Evolutionary conservation across 1,284 basidiomycete species (phyloP).

Genomic region (Kwoniella shivajii): DNA sequence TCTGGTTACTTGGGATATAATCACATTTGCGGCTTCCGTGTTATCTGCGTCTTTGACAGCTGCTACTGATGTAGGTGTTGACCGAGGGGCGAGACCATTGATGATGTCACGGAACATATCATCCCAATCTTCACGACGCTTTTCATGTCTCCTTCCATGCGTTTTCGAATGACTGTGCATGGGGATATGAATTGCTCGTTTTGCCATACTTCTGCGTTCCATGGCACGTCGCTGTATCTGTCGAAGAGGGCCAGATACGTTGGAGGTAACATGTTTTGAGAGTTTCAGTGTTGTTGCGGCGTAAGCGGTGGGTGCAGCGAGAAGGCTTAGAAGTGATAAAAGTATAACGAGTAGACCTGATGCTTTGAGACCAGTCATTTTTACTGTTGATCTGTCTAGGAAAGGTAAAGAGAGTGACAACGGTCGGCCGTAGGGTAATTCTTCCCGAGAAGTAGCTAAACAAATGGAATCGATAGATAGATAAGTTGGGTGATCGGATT

Average conservation of each 20-base stretch:
- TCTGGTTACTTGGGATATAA: slow-evolving; percentile 3
- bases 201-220: neutral
- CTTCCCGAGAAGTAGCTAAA: too few species aligned
- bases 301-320: neutral
- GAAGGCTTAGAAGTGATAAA: neutral
- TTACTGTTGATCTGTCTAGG: neutral
- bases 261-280: slow-evolving; percentile 1
- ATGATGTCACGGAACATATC: neutral
- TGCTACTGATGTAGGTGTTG: neutral
- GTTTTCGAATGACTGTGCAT: slow-evolving; percentile 2
- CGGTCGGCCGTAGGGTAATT: neutral
- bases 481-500: too few species aligned
- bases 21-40: slow-evolving; percentile 1
- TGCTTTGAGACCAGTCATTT: too few species aligned
- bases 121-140: neutral
- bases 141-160: neutral
- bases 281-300: slow-evolving; percentile 8
- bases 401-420: slow-evolving; percentile 2
- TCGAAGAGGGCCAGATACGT: neutral
- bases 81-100: neutral
- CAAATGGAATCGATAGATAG: too few species aligned
- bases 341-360: neutral
- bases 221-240: slow-evolving; percentile 2
- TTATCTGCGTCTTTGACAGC: neutral
- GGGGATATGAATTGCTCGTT: slow-evolving; percentile 8